Evolutionary conservation across 2,329 filamentous ascomycete genomes (phyloP), one percentile per base, ranked within the genome.

Genomic region (Penicillium hesseltinei): DNA sequence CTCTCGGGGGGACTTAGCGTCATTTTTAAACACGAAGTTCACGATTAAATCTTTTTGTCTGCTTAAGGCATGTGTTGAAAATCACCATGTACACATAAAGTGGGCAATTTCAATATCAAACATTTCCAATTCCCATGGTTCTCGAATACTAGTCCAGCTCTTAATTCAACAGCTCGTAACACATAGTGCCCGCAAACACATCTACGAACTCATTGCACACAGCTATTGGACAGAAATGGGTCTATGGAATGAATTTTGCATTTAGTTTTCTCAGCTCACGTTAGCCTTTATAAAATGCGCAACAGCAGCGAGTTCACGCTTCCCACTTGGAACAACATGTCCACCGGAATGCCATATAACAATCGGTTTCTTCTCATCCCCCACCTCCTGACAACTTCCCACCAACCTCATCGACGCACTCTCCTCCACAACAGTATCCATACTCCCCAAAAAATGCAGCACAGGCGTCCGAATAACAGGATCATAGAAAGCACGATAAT

Each of bases 1-100:
- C 25, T 33, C 5, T 19, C 1, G 42, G 46, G 46, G 45, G 52
- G 29, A n/a, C 19, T 39, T 40, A 45, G 53, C 53, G 46, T 56
- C 47, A 44, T 51, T 55, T 55, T 19, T 51, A 42, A 43, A 56
- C 46, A 56, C 53, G 53, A 56, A 51, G 29, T 33, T 56, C 39
- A 56, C 53, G 53, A 56, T 35, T 33, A 10, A 50, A 51, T 38
- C 11, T 31, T 44, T 38, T 35, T 23, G 46, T 31, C 45, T 39
- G 38, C 43, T 40, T 13, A 11, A 42, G 23, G 17, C 21, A 50
- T 50, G n/a, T 35, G 15, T 17, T 46, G 21, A 29, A 44, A 38
- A 29, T 38, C 13, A 25, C 33, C 38, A 27, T 50, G 21, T 44
- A 51, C 38, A 45, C 17, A 44, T 35, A 15, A 33, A 35, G 5